phyloP scores from a whole-genome alignment of 148 eudicot genomes.

The Heliamphora exappendiculata region DNA sequence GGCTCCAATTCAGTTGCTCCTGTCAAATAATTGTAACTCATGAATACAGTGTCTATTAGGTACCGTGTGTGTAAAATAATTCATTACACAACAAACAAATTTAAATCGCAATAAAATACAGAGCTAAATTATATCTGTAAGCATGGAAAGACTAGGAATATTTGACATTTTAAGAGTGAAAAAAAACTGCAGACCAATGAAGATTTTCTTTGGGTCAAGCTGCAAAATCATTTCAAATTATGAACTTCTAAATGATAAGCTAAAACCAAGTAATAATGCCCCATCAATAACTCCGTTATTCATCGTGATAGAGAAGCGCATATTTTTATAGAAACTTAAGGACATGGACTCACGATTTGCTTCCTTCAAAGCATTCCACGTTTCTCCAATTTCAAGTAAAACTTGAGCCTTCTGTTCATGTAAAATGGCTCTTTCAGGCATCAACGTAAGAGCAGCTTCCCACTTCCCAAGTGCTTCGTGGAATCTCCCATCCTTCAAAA shows the following conservation, averaged over 20 bases:
- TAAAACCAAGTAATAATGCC: no score
- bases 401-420: no score
- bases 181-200: background rate
- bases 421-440: no score
- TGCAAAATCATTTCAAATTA: background rate
- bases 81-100: no score
- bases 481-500: no score
- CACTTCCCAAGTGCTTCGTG: no score
- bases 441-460: no score
- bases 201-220: background rate
- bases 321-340: background rate
- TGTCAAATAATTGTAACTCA: conserved; percentile 28
- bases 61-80: no score
- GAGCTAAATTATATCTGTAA: background rate
- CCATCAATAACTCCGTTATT: no score
- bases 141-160: background rate
- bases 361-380: conserved; percentile 75
- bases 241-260: background rate
- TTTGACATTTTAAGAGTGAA: background rate
- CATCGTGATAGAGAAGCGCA: no score
- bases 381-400: no score
- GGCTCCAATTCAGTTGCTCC: conserved; percentile 79
- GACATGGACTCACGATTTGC: conserved; percentile 50
- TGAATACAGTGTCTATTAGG: no score
- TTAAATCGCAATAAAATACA: background rate